Evolutionary conservation across 2,329 filamentous ascomycete genomes (phyloP).

Genomic region (Pestalotiopsis sp.): DNA sequence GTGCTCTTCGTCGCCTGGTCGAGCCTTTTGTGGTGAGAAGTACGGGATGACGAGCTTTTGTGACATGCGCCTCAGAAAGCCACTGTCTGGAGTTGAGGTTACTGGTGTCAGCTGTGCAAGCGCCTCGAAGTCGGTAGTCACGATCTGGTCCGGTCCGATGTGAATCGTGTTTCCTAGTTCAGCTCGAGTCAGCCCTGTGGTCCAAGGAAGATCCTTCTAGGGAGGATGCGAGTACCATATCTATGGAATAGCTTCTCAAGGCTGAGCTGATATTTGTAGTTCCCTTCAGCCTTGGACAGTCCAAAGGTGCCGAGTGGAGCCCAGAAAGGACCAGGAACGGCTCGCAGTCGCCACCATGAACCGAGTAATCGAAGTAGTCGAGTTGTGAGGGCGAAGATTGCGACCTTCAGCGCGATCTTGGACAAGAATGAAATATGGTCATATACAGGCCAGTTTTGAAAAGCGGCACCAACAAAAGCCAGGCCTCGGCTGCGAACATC

Average conservation of each 20-base stretch:
- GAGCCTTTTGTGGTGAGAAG: neutral
- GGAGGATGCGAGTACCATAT: neutral
- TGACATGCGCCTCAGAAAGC: neutral
- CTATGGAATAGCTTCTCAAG: neutral
- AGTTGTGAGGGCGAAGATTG: neutral
- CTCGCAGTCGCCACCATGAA: neutral
- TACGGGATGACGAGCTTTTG: neutral
- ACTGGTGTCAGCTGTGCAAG: neutral
- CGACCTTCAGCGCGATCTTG: neutral
- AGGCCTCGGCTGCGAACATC: too few relatives aligned
- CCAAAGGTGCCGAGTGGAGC: neutral
- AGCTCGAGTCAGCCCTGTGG: neutral
- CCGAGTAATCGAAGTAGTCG: neutral
- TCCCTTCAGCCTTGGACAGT: neutral
- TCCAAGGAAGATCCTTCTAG: neutral
- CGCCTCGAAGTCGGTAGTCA: neutral
- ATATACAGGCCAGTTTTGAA: neutral
- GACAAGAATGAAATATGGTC: neutral
- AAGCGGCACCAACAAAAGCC: too few relatives aligned
- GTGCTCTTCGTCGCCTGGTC: neutral
- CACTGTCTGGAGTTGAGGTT: neutral
- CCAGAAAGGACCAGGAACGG: neutral
- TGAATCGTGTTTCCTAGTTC: neutral
- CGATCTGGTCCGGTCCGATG: neutral
- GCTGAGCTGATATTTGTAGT: neutral